phyloP scores from a whole-genome alignment of 2,329 filamentous ascomycete genomes.

The Claviceps humidiphila region DNA sequence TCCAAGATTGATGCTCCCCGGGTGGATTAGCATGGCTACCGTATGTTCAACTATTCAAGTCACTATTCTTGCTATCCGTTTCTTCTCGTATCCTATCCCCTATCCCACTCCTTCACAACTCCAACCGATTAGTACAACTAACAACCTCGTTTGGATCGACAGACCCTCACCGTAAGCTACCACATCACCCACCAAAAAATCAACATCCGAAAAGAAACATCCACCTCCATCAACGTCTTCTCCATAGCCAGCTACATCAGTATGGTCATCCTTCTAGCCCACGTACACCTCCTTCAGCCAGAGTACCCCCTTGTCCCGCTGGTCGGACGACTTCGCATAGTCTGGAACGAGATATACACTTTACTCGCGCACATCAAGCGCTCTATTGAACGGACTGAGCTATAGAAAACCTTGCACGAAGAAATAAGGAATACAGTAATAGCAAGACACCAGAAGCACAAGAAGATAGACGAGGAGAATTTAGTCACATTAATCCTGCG shows the following conservation, averaged over 20 bases:
- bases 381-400: conserved; percentile 18
- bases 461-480: neutral
- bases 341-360: conserved; percentile 22
- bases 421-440: neutral
- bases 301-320: conserved; percentile 49
- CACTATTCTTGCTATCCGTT: neutral
- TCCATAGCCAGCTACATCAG: conserved; percentile 64
- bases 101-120: neutral
- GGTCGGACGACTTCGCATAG: conserved; percentile 25
- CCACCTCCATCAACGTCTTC: conserved; percentile 64
- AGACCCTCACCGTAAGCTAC: conserved; percentile 63
- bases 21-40: conserved; percentile 67
- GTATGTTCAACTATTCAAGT: conserved; percentile 27
- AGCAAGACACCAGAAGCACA: neutral
- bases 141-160: neutral
- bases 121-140: neutral
- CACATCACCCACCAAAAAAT: conserved; percentile 67
- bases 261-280: conserved; percentile 55
- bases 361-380: conserved; percentile 17
- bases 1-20: conserved; percentile 56
- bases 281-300: conserved; percentile 49
- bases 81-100: neutral
- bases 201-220: conserved; percentile 67
- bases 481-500: too few species aligned
- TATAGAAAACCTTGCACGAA: conserved; percentile 9